These are phyloP conservation scores for Brassica incana DNA, from an alignment of 345 rosid genomes.

Conservation along the genomic window DNA sequence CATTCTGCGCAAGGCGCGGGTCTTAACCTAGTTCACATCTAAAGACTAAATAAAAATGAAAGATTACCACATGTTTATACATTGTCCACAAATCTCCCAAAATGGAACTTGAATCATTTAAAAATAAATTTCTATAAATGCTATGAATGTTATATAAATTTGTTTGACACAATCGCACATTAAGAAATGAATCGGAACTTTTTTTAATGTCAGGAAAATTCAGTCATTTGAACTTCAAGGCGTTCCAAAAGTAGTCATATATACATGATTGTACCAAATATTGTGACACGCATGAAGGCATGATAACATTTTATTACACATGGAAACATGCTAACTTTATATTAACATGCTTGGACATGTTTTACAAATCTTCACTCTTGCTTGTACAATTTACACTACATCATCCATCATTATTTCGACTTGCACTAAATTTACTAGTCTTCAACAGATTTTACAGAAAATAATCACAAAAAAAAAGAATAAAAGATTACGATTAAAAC, in stretches of 20 bases:
- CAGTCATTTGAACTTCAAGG: neutral
- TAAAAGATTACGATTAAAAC: neutral
- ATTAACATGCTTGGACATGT: neutral
- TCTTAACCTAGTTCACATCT: too few relatives aligned
- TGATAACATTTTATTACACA: neutral
- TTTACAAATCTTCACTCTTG: conserved; percentile 16
- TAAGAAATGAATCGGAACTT: neutral
- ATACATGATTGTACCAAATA: neutral
- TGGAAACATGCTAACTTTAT: neutral
- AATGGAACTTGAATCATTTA: neutral
- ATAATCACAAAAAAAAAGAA: neutral
- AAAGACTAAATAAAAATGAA: too few relatives aligned
- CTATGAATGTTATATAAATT: neutral
- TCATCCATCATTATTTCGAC: neutral
- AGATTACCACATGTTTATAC: too few relatives aligned
- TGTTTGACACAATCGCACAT: neutral
- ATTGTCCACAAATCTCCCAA: neutral
- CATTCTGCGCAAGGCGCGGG: too few relatives aligned
- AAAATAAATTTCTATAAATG: neutral
- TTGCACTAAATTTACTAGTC: conserved; percentile 12
- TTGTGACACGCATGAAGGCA: neutral
- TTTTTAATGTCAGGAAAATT: neutral
- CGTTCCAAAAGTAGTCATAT: neutral
- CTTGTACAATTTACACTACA: conserved; percentile 7
- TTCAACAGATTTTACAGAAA: neutral